A percentile compares a stretch with the other conserved stretches of the same genome.
Conservation (phyloP, 768 basidiomycete species). For the Suillus lakei region DNA sequence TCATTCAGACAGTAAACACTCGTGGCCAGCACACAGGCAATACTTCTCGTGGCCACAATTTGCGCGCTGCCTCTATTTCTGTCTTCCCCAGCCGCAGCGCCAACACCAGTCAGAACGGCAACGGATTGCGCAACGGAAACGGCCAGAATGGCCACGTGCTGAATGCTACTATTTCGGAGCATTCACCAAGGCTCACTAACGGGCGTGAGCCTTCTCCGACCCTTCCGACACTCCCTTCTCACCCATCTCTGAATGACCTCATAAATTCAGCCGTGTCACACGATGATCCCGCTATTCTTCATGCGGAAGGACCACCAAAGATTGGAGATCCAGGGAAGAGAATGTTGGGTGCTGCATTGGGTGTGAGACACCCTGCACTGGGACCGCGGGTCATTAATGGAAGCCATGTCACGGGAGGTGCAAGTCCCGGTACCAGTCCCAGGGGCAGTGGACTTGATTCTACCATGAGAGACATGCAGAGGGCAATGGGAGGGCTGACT, state of each 20-base stretch:
- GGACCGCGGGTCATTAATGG: constrained; percentile 59
- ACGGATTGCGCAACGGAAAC: constrained; percentile 31
- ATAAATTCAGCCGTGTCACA: constrained; percentile 71
- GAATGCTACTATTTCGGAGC: constrained; percentile 54
- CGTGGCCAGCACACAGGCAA: constrained; percentile 65
- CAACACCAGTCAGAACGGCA: constrained; percentile 42
- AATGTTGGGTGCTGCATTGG: constrained; percentile 87
- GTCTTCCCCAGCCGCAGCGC: constrained; percentile 59
- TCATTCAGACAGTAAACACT: constrained; percentile 84
- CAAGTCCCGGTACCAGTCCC: constrained; percentile 26
- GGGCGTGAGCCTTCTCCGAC: constrained; percentile 82
- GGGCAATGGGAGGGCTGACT: constrained; percentile 74
- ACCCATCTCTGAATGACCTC: constrained; percentile 84
- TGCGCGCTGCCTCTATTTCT: constrained; percentile 70
- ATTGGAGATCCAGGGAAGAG: constrained; percentile 90
- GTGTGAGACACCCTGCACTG: constrained; percentile 79
- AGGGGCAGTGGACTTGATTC: constrained; percentile 51
- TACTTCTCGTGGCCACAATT: constrained; percentile 72
- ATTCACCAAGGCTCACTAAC: constrained; percentile 38
- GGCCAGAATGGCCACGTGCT: constrained; percentile 43
- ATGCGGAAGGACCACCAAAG: constrained; percentile 61
- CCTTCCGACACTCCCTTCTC: constrained; percentile 77
- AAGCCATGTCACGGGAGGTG: constrained; percentile 39
- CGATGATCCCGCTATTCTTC: constrained; percentile 71
- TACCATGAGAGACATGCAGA: constrained; percentile 69